Percentiles rank a stretch among this genome's conserved stretches.
Conservation (phyloP, 169 alveolate genomes). For the Plasmodium vivax region DNA sequence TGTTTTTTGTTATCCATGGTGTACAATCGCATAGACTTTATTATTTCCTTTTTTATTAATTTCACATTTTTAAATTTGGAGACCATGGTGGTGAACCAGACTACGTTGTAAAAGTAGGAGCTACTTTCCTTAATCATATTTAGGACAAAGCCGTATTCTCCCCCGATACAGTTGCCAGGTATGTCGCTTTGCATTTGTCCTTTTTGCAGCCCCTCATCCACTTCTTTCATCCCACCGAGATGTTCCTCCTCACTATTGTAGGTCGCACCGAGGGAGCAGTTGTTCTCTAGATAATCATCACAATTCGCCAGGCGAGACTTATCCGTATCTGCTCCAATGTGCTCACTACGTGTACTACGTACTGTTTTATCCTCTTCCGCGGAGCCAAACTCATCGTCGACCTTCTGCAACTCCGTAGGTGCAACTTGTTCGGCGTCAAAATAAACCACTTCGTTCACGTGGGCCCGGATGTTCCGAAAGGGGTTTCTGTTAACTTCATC, state of each 20-base stretch:
- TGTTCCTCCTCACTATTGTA: constrained; percentile 8
- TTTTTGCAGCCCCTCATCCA: neutral
- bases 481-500: constrained; percentile 67
- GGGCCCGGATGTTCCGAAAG: constrained; percentile 31
- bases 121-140: constrained; percentile 83
- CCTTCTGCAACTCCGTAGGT: neutral
- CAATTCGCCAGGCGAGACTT: neutral
- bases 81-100: constrained; percentile 84
- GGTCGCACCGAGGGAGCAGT: neutral
- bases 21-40: constrained; percentile 80
- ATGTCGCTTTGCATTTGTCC: neutral
- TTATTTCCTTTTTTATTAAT: constrained; percentile 79
- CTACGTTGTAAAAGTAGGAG: constrained; percentile 73
- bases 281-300: neutral
- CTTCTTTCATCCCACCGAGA: neutral
- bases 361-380: neutral
- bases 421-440: neutral
- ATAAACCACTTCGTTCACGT: constrained; percentile 56
- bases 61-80: constrained; percentile 80
- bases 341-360: neutral
- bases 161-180: constrained; percentile 21
- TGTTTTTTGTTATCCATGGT: constrained; percentile 65
- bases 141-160: constrained; percentile 81
- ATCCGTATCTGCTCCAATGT: neutral
- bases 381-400: neutral